A percentile compares a stretch with the other conserved stretches of the same genome.
Conservation (phyloP, 805 yeast species). For the Ogataea henricii region DNA sequence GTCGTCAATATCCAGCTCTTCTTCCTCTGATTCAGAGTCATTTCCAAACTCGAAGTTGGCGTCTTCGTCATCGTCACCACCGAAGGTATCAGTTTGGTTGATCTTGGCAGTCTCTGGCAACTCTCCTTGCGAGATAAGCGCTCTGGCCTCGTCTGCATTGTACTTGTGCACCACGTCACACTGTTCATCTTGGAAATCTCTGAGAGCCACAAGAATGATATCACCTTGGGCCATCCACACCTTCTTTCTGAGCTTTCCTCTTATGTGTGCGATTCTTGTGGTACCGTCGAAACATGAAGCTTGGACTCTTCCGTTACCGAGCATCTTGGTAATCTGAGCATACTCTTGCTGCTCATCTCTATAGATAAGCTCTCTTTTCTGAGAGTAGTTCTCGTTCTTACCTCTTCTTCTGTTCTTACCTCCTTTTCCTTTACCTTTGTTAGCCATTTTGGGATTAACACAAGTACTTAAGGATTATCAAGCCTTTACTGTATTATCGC, state of each 20-base stretch:
- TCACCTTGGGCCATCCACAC: constrained; percentile 99
- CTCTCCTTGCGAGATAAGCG: constrained; percentile 93
- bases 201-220: constrained; percentile 88
- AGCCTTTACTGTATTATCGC: not conserved
- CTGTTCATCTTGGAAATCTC: constrained; percentile 98
- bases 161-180: constrained; percentile 98
- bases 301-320: constrained; percentile 97
- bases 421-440: constrained; percentile 52
- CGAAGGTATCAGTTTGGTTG: constrained; percentile 96
- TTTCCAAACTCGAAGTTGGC: constrained; percentile 98
- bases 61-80: constrained; percentile 95
- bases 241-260: constrained; percentile 99
- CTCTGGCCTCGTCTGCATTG: constrained; percentile 97
- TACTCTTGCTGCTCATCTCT: constrained; percentile 98
- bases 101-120: constrained; percentile 96
- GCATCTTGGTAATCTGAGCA: constrained; percentile 97
- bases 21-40: constrained; percentile 78
- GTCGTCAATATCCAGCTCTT: constrained; percentile 90
- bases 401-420: constrained; percentile 98
- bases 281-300: constrained; percentile 93
- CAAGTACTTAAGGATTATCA: not conserved
- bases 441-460: constrained; percentile 52
- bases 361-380: constrained; percentile 89
- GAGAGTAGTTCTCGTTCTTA: constrained; percentile 87
- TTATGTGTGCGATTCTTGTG: constrained; percentile 94